Percentiles rank a stretch among this genome's conserved stretches.
phyloP scores from a whole-genome alignment of 2,329 filamentous ascomycete species.

The Cercospora zeae-maydis region DNA sequence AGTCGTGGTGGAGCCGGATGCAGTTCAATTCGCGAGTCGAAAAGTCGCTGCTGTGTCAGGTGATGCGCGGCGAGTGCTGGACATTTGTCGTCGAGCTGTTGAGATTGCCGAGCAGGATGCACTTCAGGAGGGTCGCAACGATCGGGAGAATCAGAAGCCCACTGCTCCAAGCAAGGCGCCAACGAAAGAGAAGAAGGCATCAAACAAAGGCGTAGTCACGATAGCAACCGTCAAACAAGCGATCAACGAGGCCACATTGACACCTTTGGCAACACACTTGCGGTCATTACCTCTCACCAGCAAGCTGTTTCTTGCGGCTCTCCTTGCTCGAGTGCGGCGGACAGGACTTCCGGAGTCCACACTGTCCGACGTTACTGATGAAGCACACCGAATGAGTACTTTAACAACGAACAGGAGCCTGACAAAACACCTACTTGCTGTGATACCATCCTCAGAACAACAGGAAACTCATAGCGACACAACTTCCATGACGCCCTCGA shows the following conservation, averaged over 20 bases:
- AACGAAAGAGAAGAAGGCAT: conserved; percentile 37
- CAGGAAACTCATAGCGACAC: conserved; percentile 27
- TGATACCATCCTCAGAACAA: conserved; percentile 33
- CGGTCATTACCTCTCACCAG: conserved; percentile 74
- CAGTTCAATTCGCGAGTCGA: conserved; percentile 90
- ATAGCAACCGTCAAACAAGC: conserved; percentile 91
- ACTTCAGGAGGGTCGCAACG: conserved; percentile 30
- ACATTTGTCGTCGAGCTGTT: conserved; percentile 92
- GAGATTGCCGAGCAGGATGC: conserved; percentile 82
- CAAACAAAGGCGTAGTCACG: conserved; percentile 63
- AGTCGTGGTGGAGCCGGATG: conserved; percentile 86
- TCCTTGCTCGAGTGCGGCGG: conserved; percentile 73
- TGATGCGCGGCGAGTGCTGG: conserved; percentile 84
- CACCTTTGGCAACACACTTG: conserved; percentile 84
- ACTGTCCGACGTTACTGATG: conserved; percentile 84
- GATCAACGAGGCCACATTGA: conserved; percentile 91
- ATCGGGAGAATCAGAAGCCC: conserved; percentile 43
- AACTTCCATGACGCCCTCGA: conserved; percentile 34
- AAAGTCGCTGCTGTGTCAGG: conserved; percentile 97
- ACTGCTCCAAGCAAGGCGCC: conserved; percentile 61
- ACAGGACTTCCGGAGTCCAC: conserved; percentile 85
- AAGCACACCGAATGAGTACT: conserved; percentile 67
- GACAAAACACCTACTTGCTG: conserved; percentile 56
- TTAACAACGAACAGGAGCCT: conserved; percentile 59
- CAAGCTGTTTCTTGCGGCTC: conserved; percentile 80